Base-by-base conservation (phyloP, 176 grass and related monocot genomes). In the Alloteropsis semialata region DNA sequence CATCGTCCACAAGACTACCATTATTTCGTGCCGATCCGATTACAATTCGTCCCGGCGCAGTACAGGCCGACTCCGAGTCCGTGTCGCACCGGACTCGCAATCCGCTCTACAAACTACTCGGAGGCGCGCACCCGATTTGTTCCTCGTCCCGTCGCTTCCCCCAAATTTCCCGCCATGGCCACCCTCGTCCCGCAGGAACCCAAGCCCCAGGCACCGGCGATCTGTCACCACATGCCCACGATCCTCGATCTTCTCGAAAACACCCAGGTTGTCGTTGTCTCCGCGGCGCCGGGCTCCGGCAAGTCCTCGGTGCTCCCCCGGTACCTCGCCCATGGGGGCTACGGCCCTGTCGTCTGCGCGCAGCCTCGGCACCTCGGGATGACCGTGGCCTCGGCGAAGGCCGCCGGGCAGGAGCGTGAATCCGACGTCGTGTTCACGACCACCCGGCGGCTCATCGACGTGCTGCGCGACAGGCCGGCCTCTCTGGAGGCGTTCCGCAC, bases 331-430 rank as follows among this genome's bases (percentile, higher is more conserved):
- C 22, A 0, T 7, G 5, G 10, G 13, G 83, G 83, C 22, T 78
- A 60, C 83, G 64, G 74, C 9, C 83, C 64, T 19, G 82, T 69
- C 19, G 22, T 77, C 37, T 85, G 39, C 64, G 83, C 74, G 50
- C 83, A 85, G 83, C 74, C 82, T 6, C 82, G 74, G 63, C 82
- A 48, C 63, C 8, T 46, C 12, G 82, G 74, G 37, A 25, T 10
- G 38, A n/a, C 38, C 63, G 74, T 61, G 74, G 74, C 74, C 50
- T 18, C 28, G 9, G 64, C 49, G 28, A 67, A 44, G 51, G 41
- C 8, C 41, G 41, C 8, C 41, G 6, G 53, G 2, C 22, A 69
- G 9, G 50, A 36, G 74, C 9, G 29, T 38, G 9, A 37, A 3
- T 1, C 1, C 10, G 2, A 37, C 14, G 42, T 78, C 22, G 3